Conservation (phyloP, 2,329 filamentous ascomycete species). For the Stagonosporopsis chrysanthemi region DNA sequence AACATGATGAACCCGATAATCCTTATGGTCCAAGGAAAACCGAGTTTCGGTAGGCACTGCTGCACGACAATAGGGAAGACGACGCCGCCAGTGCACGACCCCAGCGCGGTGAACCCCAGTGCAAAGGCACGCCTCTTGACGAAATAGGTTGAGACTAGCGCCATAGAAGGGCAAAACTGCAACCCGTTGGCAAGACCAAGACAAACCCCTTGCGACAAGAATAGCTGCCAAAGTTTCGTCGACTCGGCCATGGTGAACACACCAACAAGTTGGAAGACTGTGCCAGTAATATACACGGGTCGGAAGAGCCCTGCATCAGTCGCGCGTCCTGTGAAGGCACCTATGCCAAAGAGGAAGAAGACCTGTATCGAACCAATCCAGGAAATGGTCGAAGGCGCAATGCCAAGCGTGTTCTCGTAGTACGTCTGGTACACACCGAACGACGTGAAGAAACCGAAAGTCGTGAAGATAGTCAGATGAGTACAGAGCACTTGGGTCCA, state of each 20-base stretch:
- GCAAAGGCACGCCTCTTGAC: conserved; percentile 40
- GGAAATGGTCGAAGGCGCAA: conserved; percentile 45
- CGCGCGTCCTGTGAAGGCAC: conserved; percentile 40
- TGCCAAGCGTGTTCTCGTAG: conserved; percentile 54
- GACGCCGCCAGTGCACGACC: conserved; percentile 41
- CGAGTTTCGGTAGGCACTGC: conserved; percentile 39
- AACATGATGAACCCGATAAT: conserved; percentile 68
- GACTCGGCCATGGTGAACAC: conserved; percentile 41
- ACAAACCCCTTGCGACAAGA: conserved; percentile 62
- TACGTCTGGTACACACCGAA: conserved; percentile 65
- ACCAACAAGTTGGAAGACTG: conserved; percentile 44
- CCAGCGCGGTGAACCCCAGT: conserved; percentile 38
- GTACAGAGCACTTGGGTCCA: conserved; percentile 63
- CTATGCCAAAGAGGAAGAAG: conserved; percentile 43
- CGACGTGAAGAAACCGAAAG: conserved; percentile 62
- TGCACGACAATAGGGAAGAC: conserved; percentile 45
- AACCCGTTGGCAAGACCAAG: conserved; percentile 60
- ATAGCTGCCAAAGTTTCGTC: conserved; percentile 44
- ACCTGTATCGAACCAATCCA: conserved; percentile 46
- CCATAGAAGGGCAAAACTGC: conserved; percentile 64
- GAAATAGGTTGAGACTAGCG: conserved; percentile 57
- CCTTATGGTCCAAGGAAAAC: conserved; percentile 70
- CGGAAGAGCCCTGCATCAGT: conserved; percentile 44
- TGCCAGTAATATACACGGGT: conserved; percentile 36
- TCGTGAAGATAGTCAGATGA: conserved; percentile 62